Base-by-base conservation (phyloP, 169 alveolate species). In the Plasmodium ovale region DNA sequence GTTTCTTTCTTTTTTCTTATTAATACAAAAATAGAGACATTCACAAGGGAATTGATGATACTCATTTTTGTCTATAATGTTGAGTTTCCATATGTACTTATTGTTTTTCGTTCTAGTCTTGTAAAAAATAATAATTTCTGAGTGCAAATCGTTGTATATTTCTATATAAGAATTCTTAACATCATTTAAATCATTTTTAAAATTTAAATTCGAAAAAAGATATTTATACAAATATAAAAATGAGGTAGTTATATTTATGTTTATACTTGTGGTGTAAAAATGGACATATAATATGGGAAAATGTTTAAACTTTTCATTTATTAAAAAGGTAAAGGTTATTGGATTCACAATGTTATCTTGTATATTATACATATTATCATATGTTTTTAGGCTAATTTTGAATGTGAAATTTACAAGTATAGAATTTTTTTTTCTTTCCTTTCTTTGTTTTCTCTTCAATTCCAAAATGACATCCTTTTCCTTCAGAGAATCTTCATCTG, bases 301-400 rank as follows among this genome's bases (percentile, higher is more conserved):
- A 53, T 79, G 49, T 53, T 65, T 79, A 53, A 64, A 79, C 33
- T 64, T 29, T 56, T 79, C 89, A n/a, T 79, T 64, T 49, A 79
- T 51, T 42, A 39, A 6, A 51, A 79, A 65, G 29, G 33, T 29
- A 33, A 79, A 49, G 10, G 89, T 79, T 3, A 67, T 79, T 56
- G 89, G 65, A 56, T 79, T 79, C 3, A 79, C 65, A 31, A 79
- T 79, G n/a, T 49, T 65, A 56, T 79, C 89, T 56, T 79, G 84
- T 2, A 79, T 67, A 58, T 79, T 79, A 44, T 79, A 79, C 89
- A 79, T 79, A 79, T 79, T 79, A n/a, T 79, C 89, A 51, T 79
- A 79, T n/a, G 89, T 79, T 44, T 51, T 62, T 79, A 79, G 29
- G 12, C 79, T 21, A 33, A 67, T 39, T 51, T 79, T 79, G 37